A percentile compares a stretch with the other conserved stretches of the same genome.
phyloP scores from a whole-genome alignment of 345 rosid genomes.

The Garcia nutans region DNA sequence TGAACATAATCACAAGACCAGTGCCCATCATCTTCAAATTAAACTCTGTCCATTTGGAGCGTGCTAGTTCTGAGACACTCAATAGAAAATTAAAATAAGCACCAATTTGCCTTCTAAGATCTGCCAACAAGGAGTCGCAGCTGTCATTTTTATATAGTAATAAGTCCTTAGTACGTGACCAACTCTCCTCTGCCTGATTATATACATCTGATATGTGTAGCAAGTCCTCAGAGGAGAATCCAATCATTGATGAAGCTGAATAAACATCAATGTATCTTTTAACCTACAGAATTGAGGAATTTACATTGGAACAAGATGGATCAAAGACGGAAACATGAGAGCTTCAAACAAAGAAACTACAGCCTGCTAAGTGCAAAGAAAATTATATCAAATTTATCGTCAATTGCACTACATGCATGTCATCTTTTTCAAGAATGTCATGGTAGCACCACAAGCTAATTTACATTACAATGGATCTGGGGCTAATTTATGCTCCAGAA shows the following conservation, averaged over 20 bases:
- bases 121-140: slow-evolving; percentile 28
- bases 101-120: slow-evolving; percentile 50
- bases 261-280: slow-evolving; percentile 87
- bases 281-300: slow-evolving; percentile 45
- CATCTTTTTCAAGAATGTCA: background rate
- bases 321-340: slow-evolving; percentile 3
- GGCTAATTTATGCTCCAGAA: background rate
- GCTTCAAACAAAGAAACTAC: slow-evolving; percentile 9
- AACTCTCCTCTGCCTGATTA: slow-evolving; percentile 57
- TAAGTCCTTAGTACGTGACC: slow-evolving; percentile 40
- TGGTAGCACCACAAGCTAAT: background rate
- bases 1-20: slow-evolving; percentile 65
- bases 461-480: background rate
- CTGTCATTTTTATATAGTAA: slow-evolving; percentile 34
- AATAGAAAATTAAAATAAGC: slow-evolving; percentile 61
- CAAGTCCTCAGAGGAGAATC: slow-evolving; percentile 85
- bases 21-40: slow-evolving; percentile 70
- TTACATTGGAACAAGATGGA: slow-evolving; percentile 12
- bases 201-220: slow-evolving; percentile 54
- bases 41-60: slow-evolving; percentile 95
- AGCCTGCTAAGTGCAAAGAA: background rate
- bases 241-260: slow-evolving; percentile 86
- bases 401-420: background rate
- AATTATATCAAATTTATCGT: background rate
- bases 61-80: slow-evolving; percentile 75